These are phyloP conservation scores for Erythrobasidium yunnanense DNA, from an alignment of 768 basidiomycete species.

Conservation along the genomic window DNA sequence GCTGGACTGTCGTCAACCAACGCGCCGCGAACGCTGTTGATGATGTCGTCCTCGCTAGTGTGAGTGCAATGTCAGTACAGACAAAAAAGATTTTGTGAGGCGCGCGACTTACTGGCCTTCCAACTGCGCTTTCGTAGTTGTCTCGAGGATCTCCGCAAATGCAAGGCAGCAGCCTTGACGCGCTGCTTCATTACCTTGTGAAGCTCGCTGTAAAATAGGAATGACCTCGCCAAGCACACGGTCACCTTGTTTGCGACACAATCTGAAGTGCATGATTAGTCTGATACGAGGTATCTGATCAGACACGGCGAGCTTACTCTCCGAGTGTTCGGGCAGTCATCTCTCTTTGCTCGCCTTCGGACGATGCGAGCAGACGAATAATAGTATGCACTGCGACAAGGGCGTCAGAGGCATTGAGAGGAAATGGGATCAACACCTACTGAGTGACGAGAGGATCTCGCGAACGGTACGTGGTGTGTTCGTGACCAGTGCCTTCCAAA, in stretches of 20 bases:
- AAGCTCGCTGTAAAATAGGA: conserved; percentile 55
- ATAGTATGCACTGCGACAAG: conserved; percentile 53
- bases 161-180: conserved; percentile 75
- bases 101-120: conserved; percentile 56
- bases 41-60: conserved; percentile 54
- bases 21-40: conserved; percentile 66
- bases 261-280: conserved; percentile 48
- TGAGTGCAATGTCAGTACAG: not conserved
- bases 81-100: not conserved
- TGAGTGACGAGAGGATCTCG: conserved; percentile 77
- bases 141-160: conserved; percentile 82
- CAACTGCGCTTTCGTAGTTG: conserved; percentile 66
- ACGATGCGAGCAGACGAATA: conserved; percentile 57
- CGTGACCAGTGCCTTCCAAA: conserved; percentile 95
- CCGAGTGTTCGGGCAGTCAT: conserved; percentile 43
- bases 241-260: conserved; percentile 93
- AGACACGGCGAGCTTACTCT: not conserved
- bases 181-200: conserved; percentile 45
- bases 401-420: not conserved
- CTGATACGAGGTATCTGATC: not conserved
- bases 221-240: conserved; percentile 74
- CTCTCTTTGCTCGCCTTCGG: conserved; percentile 80
- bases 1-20: conserved; percentile 77
- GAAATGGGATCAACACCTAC: conserved; percentile 41
- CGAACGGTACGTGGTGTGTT: conserved; percentile 86